phyloP scores from a whole-genome alignment of 495 filamentous ascomycete genomes.

The Neurospora intermedia region DNA sequence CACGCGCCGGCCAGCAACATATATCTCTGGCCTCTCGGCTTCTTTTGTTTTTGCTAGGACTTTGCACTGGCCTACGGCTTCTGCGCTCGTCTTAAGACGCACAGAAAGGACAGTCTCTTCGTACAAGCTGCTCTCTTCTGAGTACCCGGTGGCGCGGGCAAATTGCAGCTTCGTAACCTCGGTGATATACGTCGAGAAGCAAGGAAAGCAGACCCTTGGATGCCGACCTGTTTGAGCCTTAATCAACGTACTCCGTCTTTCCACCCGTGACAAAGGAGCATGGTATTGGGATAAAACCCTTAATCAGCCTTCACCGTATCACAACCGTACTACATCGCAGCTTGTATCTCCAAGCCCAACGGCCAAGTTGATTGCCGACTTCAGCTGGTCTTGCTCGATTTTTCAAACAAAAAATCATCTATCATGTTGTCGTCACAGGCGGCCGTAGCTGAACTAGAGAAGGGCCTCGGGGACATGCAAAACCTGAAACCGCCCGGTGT shows the following conservation, averaged over 20 bases:
- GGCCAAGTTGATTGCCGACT: slow-evolving; percentile 7
- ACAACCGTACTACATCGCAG: slow-evolving; percentile 1
- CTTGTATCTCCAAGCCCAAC: background rate
- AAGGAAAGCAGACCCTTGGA: slow-evolving; percentile 1
- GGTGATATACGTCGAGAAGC: slow-evolving; percentile 6
- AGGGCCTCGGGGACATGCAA: slow-evolving; percentile 82
- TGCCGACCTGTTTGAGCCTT: slow-evolving; percentile 1
- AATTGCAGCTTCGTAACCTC: slow-evolving; percentile 16
- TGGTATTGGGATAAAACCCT: slow-evolving; percentile 19
- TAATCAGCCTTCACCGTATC: slow-evolving; percentile 3
- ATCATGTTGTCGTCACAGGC: slow-evolving; percentile 50
- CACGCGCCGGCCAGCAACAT: background rate
- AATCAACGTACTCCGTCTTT: slow-evolving; percentile 9
- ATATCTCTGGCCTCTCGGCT: background rate
- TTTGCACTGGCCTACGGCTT: background rate
- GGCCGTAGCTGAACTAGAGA: slow-evolving; percentile 83
- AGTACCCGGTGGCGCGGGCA: slow-evolving; percentile 1
- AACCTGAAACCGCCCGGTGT: slow-evolving; percentile 86
- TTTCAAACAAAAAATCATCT: slow-evolving; percentile 8
- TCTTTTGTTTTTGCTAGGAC: background rate
- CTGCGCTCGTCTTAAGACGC: background rate
- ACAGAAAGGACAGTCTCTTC: slow-evolving; percentile 2
- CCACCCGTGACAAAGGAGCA: slow-evolving; percentile 16
- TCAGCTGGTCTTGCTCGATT: slow-evolving; percentile 1
- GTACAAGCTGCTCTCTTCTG: slow-evolving; percentile 6